Percentiles rank a stretch among this genome's conserved stretches.
These are phyloP conservation scores for Phytophthora pisi DNA, from an alignment of 352 stramenopile genomes.

Conservation along the genomic window DNA sequence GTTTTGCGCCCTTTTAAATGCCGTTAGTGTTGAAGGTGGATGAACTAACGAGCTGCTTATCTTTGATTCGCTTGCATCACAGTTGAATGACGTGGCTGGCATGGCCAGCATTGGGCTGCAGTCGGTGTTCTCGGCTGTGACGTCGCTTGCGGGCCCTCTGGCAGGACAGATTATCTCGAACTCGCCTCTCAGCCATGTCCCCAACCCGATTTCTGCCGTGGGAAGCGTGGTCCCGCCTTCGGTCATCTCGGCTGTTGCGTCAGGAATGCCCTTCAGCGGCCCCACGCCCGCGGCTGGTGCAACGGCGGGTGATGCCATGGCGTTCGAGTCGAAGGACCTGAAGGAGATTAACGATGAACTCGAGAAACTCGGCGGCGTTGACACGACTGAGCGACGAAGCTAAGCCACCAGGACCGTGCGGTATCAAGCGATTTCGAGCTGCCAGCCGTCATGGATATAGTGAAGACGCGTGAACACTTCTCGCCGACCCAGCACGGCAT, in stretches of 20 bases:
- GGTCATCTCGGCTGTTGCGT: constrained; percentile 49
- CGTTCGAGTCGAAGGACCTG: constrained; percentile 67
- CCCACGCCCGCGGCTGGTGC: constrained; percentile 7
- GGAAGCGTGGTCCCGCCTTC: constrained; percentile 55
- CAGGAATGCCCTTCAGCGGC: constrained; percentile 45
- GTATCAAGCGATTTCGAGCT: neutral
- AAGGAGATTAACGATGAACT: constrained; percentile 72
- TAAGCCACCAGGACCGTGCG: constrained; percentile 13
- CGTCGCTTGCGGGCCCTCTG: constrained; percentile 79
- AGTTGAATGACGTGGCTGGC: constrained; percentile 74
- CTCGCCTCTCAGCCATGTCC: constrained; percentile 68
- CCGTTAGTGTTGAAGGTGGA: neutral
- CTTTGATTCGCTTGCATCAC: neutral
- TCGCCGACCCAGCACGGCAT: neutral
- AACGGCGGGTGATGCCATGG: constrained; percentile 30
- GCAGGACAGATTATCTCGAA: constrained; percentile 68
- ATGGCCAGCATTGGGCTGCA: constrained; percentile 85
- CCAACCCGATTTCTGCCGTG: constrained; percentile 79
- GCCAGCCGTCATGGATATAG: neutral
- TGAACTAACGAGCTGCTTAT: constrained; percentile 1
- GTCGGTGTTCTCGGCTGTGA: constrained; percentile 75
- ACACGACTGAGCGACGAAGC: constrained; percentile 28
- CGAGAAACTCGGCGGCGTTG: constrained; percentile 65
- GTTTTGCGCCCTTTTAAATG: constrained; percentile 3
- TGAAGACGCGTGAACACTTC: constrained; percentile 1